Base-by-base conservation (phyloP, 148 eudicot genomes). In the Rhododendron kiyosumense region DNA sequence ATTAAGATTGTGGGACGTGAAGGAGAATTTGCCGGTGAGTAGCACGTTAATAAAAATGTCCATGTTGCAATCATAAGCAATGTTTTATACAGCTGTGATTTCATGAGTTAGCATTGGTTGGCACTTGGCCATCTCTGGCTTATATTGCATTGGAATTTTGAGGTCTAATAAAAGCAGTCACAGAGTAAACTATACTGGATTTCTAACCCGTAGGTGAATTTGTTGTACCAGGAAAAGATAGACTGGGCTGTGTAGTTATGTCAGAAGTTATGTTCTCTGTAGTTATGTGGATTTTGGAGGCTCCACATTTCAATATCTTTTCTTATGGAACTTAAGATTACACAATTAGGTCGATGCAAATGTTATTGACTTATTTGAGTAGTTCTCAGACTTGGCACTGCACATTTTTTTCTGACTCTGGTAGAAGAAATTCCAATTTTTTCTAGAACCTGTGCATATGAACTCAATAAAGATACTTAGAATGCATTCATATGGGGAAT, bases 1-100 rank as follows among this genome's bases (percentile, higher is more conserved):
- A 22, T 85, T 94, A 90, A 86, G 96, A 81, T 89, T 94, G 75
- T 94, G 96, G 96, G 96, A 94, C 84, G 94, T 94, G 85, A 92
- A 93, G 87, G 91, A 90, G 24, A 91, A 89, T 87, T 49, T 93
- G 83, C 93, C 93, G n/a, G 96, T 94, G 82, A 89, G 96, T 90
- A 59, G 45, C 30, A 38, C n/a, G 48, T 75, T 12, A 57, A 38
- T 36, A 17, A 49, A 84, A 32, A 15, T 65, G 7, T 81, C 43
- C 41, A 71, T 81, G 45, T 78, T 34, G 46, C 24, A 48, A 45
- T 71, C 79, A 83, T 12, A 36, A 20, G 43, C n/a, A 15, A 24
- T 65, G 54, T 65, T 15, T 7, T 41, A 10, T 14, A 82, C 22
- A 2, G 49, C 18, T 48, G 12, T 73, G 38, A 69, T 67, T n/a